These are phyloP conservation scores for Rhizopus sp. DNA, from an alignment of 371 early-diverging fungal species.

Conservation along the genomic window DNA sequence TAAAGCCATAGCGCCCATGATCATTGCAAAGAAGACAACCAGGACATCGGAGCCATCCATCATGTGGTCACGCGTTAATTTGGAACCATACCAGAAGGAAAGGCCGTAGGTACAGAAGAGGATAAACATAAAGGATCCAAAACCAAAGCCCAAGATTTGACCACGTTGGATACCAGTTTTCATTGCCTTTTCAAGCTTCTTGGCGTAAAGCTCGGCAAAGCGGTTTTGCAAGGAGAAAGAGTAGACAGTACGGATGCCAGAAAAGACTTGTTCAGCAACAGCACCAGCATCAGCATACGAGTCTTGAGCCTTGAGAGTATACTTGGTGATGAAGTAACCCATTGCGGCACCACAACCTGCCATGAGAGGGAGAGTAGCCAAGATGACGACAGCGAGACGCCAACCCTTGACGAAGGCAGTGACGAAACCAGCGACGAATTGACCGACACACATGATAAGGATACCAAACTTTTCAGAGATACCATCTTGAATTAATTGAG, in stretches of 20 bases:
- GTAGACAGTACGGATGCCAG: slow-evolving; percentile 85
- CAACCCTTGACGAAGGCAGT: slow-evolving; percentile 85
- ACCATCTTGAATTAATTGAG: slow-evolving; percentile 79
- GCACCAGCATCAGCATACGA: slow-evolving; percentile 50
- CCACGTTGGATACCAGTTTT: slow-evolving; percentile 61
- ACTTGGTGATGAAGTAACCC: slow-evolving; percentile 65
- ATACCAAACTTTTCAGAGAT: slow-evolving; percentile 81
- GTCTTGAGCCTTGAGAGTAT: slow-evolving; percentile 38
- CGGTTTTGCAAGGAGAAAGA: slow-evolving; percentile 82
- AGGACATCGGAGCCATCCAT: slow-evolving; percentile 57
- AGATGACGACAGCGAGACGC: slow-evolving; percentile 76
- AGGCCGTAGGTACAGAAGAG: slow-evolving; percentile 69
- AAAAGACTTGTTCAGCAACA: slow-evolving; percentile 66
- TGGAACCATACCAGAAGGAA: slow-evolving; percentile 80
- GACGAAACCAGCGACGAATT: slow-evolving; percentile 82
- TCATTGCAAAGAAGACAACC: slow-evolving; percentile 68
- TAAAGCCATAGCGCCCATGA: slow-evolving; percentile 59
- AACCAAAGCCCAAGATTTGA: slow-evolving; percentile 53
- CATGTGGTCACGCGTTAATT: slow-evolving; percentile 48
- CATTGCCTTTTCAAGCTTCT: slow-evolving; percentile 55
- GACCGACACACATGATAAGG: slow-evolving; percentile 59
- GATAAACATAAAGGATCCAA: slow-evolving; percentile 64
- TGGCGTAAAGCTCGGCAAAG: slow-evolving; percentile 63
- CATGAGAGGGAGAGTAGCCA: slow-evolving; percentile 68
- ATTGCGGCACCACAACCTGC: slow-evolving; percentile 56